Base-by-base conservation (phyloP, 495 filamentous ascomycete genomes). In the Durotheca rogersii region DNA sequence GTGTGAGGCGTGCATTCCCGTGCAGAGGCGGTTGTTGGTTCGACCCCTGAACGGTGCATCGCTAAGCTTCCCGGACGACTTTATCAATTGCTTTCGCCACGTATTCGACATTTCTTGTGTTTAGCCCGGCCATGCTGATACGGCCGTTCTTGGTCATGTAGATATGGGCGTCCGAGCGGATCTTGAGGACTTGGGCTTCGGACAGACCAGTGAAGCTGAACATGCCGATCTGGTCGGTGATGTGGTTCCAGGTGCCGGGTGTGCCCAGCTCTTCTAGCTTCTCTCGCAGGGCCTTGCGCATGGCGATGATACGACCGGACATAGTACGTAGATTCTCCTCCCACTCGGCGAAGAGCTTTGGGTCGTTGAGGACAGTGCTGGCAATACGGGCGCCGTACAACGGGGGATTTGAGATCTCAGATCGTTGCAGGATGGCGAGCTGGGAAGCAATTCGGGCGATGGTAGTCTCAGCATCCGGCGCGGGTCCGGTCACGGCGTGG, bases 71-170 rank as follows among this genome's bases (percentile, higher is more conserved):
- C 43, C 85, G 79, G 3, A 97, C 89, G 36, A 89, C 87, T 56
- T 83, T 88, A 61, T 96, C 88, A 1, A 98, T 77, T 0, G 90
- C 89, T 62, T 85, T 84, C 14, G 91, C 93, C 51, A 96, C 83
- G 68, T 96, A 96, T 31, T 95, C 89, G 27, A 97, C 73, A 67
- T 99, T 99, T 53, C 81, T 68, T 17, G 87, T 86, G 68, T 97
- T 99, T 53, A 97, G 67, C 1, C 93, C 93, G 1, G 93, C 93
- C 89, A 99, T 96, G 42, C 85, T 90, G 67, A 97, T 95, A 25
- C 93, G 82, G 7, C 93, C 93, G 61, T 99, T 99, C 82, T 96
- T 97, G 19, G 94, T 96, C 88, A 97, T 95, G 68, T 99, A 99
- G 29, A 99, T 78, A 65, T 97, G 94, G 60, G 75, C 85, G 56